Conservation (phyloP, 495 filamentous ascomycete genomes). For the Talaromyces borbonicus region DNA sequence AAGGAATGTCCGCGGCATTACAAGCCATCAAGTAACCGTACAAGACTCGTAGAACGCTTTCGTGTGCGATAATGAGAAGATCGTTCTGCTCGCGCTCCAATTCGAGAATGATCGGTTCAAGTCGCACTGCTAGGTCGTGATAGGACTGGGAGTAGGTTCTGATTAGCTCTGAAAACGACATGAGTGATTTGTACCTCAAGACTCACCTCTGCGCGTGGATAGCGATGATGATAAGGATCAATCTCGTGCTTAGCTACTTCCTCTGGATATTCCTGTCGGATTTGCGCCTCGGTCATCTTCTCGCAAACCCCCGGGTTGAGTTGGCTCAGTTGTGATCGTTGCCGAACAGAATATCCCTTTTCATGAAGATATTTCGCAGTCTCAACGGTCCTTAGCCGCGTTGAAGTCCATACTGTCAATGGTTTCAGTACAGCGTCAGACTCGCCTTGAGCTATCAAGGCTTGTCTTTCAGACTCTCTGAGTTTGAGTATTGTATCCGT, state of each 20-base stretch:
- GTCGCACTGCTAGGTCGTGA: constrained; percentile 91
- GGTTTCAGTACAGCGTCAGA: constrained; percentile 60
- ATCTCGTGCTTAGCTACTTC: constrained; percentile 88
- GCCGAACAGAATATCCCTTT: constrained; percentile 72
- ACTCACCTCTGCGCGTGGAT: constrained; percentile 84
- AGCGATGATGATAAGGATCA: constrained; percentile 96
- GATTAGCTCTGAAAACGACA: constrained; percentile 1
- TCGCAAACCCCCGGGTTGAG: constrained; percentile 95
- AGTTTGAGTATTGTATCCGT: constrained; percentile 70
- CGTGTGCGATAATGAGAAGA: constrained; percentile 93
- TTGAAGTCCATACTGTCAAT: constrained; percentile 90
- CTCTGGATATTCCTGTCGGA: constrained; percentile 71
- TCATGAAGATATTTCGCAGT: constrained; percentile 74
- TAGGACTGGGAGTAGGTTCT: constrained; percentile 56
- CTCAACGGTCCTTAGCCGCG: constrained; percentile 77
- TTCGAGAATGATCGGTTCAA: constrained; percentile 98
- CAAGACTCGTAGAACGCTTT: constrained; percentile 88
- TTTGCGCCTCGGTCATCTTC: constrained; percentile 72
- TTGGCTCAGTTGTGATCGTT: constrained; percentile 91
- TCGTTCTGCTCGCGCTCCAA: constrained; percentile 96
- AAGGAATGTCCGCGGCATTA: constrained; percentile 90
- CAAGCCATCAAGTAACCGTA: constrained; percentile 99
- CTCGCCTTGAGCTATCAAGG: constrained; percentile 57
- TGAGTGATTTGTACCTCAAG: no score
- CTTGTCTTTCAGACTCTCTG: constrained; percentile 68